These are phyloP conservation scores for Lactuca saligna DNA, from an alignment of 129 eudicot genomes.

Conservation along the genomic window DNA sequence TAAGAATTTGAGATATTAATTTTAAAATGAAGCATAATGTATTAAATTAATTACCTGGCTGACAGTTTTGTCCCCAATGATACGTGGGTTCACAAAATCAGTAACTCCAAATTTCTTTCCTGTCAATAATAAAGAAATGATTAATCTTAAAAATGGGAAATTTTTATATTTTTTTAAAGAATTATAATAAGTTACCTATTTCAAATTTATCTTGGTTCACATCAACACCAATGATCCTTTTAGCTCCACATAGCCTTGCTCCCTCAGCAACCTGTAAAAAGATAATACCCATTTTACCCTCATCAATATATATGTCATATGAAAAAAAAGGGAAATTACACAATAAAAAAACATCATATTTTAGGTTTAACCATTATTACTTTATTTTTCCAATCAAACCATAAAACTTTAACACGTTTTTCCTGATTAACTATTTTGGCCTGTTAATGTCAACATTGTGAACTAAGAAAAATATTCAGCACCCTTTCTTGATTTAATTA, in stretches of 20 bases:
- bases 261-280: slow-evolving; percentile 76
- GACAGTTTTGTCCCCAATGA: slow-evolving; percentile 51
- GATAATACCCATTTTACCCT: neutral
- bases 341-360: no score
- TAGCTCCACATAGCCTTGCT: slow-evolving; percentile 74
- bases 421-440: neutral
- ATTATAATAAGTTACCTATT: slow-evolving; percentile 36
- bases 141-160: no score
- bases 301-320: neutral
- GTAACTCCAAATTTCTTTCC: slow-evolving; percentile 76
- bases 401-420: neutral
- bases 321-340: neutral
- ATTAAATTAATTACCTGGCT: slow-evolving; percentile 59
- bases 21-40: neutral
- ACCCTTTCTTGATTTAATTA: neutral
- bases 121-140: slow-evolving; percentile 5
- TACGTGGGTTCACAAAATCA: slow-evolving; percentile 60
- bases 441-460: neutral
- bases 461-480: no score
- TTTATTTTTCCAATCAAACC: neutral
- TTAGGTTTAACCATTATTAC: no score
- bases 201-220: slow-evolving; percentile 64
- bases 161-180: no score
- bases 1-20: neutral
- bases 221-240: slow-evolving; percentile 71